Evolutionary conservation across 129 eudicot genomes (phyloP), one percentile per base, ranked within the genome.

Genomic region (Solidago caesia): DNA sequence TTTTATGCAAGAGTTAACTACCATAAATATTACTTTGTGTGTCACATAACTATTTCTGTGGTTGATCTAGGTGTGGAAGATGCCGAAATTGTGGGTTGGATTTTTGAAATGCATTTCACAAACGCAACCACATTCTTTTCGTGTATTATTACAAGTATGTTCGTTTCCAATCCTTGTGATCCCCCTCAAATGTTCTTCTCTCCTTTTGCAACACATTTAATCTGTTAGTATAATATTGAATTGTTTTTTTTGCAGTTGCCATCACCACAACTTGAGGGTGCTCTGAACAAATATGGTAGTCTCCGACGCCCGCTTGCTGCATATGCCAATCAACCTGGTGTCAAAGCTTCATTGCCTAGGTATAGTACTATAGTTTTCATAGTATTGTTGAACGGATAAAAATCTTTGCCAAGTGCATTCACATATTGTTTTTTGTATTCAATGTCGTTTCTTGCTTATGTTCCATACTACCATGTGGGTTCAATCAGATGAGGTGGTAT

Each of bases 1-100:
- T 62, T 62, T 62, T 13, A 62, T 62, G 67, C 67, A 27, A 33
- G 14, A 33, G 21, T 63, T 39, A 16, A 5, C 4, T 13, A n/a
- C 52, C 39, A 16, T 16, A 15, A n/a, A 21, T 41, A 53, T 33
- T 33, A 33, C 39, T 33, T 33, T 33, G 39, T 63, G n/a, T 13
- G 39, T 52, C 10, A 7, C 16, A 42, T 82, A 48, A 64, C 81
- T 14, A 42, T 78, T 73, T 69, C 49, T 81, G 15, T 73, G 29
- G 33, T 46, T 66, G 51, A 25, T 68, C 13, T 76, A 94, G 99
- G 86, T 95, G 55, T 95, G 99, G 99, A 87, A 87, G 80, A 84
- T 88, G 89, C 97, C 97, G 14, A 88, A 95, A 82, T 82, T 91
- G 57, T 95, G 97, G 97, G 90, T 87, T 73, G 99, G 99, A 62